Percentiles rank a stretch among this genome's conserved stretches.
Conservation (phyloP, 2,329 filamentous ascomycete genomes). For the Aureobasidium sp. region DNA sequence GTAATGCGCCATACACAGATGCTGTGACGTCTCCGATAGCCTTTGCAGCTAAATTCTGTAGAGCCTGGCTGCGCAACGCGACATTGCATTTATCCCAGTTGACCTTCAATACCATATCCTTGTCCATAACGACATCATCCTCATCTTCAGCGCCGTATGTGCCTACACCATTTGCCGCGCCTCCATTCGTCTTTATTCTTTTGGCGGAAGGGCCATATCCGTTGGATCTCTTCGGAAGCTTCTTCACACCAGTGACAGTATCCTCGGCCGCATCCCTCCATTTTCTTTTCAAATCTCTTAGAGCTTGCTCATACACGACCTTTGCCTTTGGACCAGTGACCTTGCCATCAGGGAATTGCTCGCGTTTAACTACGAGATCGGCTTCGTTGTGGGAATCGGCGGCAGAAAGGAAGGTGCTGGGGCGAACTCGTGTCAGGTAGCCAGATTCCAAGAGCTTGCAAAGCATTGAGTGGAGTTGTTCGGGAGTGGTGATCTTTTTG, state of each 20-base stretch:
- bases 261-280: conserved; percentile 35
- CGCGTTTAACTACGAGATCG: conserved; percentile 53
- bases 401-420: conserved; percentile 42
- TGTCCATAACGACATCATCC: conserved; percentile 26
- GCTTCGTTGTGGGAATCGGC: conserved; percentile 50
- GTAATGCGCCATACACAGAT: conserved; percentile 65
- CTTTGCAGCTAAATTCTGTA: conserved; percentile 64
- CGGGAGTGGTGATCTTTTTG: conserved; percentile 27
- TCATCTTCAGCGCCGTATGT: conserved; percentile 16
- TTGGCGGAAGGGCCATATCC: conserved; percentile 20
- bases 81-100: conserved; percentile 82
- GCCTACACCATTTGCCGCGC: conserved; percentile 22
- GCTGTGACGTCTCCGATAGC: conserved; percentile 66
- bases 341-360: conserved; percentile 42
- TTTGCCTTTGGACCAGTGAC: conserved; percentile 59
- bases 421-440: conserved; percentile 55
- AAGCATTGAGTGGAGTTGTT: conserved; percentile 37
- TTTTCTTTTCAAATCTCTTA: conserved; percentile 49
- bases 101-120: conserved; percentile 64
- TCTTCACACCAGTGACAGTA: conserved; percentile 20
- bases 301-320: conserved; percentile 48
- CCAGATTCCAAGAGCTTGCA: conserved; percentile 52
- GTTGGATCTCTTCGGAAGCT: conserved; percentile 16
- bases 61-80: conserved; percentile 67
- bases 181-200: conserved; percentile 26